Conservation (phyloP, 2,329 filamentous ascomycete species). For the Rugonectria rugulosa region DNA sequence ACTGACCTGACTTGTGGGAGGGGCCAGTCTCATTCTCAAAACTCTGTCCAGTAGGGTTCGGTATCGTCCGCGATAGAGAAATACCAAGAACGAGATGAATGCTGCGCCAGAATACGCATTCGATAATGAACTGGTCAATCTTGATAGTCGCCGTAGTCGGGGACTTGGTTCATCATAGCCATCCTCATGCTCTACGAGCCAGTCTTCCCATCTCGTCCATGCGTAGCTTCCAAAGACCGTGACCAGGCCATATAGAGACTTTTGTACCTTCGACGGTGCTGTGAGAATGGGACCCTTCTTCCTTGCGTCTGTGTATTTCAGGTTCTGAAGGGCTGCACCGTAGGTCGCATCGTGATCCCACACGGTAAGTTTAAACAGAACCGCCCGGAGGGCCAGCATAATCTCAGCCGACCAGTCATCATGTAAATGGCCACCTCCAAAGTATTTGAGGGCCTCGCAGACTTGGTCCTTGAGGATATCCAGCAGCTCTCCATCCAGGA, state of each 20-base stretch:
- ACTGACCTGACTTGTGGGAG: slow-evolving; percentile 83
- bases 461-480: slow-evolving; percentile 87
- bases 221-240: slow-evolving; percentile 89
- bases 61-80: slow-evolving; percentile 90
- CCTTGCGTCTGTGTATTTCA: slow-evolving; percentile 88
- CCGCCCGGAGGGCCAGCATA: slow-evolving; percentile 74
- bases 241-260: slow-evolving; percentile 81
- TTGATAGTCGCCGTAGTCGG: slow-evolving; percentile 64
- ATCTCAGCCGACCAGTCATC: slow-evolving; percentile 93
- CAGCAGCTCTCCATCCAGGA: slow-evolving; percentile 92
- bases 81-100: slow-evolving; percentile 86
- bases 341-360: slow-evolving; percentile 98
- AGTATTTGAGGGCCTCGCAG: slow-evolving; percentile 86
- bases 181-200: slow-evolving; percentile 79
- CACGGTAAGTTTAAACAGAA: slow-evolving; percentile 92
- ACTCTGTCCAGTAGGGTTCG: slow-evolving; percentile 88
- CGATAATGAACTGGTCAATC: slow-evolving; percentile 72
- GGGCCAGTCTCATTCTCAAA: slow-evolving; percentile 83
- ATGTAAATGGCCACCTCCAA: slow-evolving; percentile 74
- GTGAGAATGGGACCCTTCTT: slow-evolving; percentile 67
- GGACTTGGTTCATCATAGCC: slow-evolving; percentile 71
- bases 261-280: slow-evolving; percentile 82
- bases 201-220: slow-evolving; percentile 92
- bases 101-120: slow-evolving; percentile 83
- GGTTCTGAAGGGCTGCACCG: slow-evolving; percentile 89